Conservation (phyloP, 352 stramenopile species). For the Thraustochytrium sp. region DNA sequence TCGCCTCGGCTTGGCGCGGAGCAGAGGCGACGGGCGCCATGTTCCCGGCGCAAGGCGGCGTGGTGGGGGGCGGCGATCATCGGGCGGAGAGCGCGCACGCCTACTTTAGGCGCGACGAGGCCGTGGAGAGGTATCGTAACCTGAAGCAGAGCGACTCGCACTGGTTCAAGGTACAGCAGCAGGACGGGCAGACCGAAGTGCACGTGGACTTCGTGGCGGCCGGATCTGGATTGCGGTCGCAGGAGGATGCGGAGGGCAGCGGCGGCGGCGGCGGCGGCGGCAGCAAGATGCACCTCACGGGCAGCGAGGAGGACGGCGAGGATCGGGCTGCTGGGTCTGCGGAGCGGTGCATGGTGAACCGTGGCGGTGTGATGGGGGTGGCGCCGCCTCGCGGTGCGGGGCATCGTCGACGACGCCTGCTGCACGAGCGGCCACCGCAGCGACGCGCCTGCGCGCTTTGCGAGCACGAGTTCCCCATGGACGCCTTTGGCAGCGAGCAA, state of each 20-base stretch:
- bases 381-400: too few relatives aligned
- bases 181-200: not conserved
- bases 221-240: too few relatives aligned
- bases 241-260: not conserved
- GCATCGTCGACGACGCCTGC: too few relatives aligned
- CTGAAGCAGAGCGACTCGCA: conserved; percentile 19
- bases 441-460: conserved; percentile 4
- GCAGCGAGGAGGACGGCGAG: not conserved
- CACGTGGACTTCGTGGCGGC: conserved; percentile 8
- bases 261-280: not conserved
- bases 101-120: conserved; percentile 1
- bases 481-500: not conserved
- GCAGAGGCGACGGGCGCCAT: not conserved
- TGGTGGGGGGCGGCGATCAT: too few relatives aligned
- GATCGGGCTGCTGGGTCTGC: too few relatives aligned
- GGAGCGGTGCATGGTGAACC: too few relatives aligned
- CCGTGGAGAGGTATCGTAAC: not conserved
- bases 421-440: not conserved
- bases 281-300: not conserved
- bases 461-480: conserved; percentile 15
- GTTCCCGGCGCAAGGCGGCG: not conserved
- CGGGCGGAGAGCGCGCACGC: not conserved
- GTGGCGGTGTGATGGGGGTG: too few relatives aligned
- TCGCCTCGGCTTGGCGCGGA: too few relatives aligned
- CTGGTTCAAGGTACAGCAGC: conserved; percentile 14